A percentile compares a stretch with the other conserved stretches of the same genome.
Conservation (phyloP, 1,139 yeast genomes). For the Zygoascus hellenicus region DNA sequence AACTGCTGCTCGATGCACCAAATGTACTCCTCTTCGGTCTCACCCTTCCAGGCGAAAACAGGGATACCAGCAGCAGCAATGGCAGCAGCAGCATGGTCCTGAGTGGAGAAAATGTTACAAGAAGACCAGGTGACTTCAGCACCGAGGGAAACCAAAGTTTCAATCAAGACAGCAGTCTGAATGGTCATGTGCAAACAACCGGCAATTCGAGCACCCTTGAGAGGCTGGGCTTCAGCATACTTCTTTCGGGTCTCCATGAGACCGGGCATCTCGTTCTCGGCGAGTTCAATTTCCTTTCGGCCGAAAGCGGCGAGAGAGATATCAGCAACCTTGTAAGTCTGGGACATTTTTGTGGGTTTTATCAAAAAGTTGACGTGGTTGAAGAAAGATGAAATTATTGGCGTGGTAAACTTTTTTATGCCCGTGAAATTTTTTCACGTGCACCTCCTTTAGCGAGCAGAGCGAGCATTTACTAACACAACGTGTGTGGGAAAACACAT, state of each 20-base stretch:
- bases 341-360: constrained; percentile 3
- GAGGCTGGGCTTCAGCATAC: constrained; percentile 90
- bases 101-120: constrained; percentile 99
- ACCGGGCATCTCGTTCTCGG: constrained; percentile 99
- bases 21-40: constrained; percentile 98
- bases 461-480: too few species aligned
- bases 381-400: constrained; percentile 4
- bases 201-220: constrained; percentile 98
- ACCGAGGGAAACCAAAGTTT: constrained; percentile 95
- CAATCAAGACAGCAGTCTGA: constrained; percentile 98
- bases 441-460: not conserved
- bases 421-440: constrained; percentile 7
- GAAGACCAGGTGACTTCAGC: constrained; percentile 99
- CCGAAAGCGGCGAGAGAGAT: constrained; percentile 99
- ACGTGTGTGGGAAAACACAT: too few species aligned
- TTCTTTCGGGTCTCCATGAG: constrained; percentile 94
- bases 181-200: constrained; percentile 99
- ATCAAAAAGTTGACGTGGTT: not conserved
- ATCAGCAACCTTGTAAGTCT: constrained; percentile 93
- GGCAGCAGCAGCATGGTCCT: constrained; percentile 99
- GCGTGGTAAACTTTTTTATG: not conserved
- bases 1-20: constrained; percentile 99
- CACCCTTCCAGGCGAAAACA: constrained; percentile 99
- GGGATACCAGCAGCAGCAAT: constrained; percentile 99
- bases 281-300: constrained; percentile 98